Evolutionary conservation across 805 yeast genomes (phyloP), one percentile per base, ranked within the genome.

Genomic region (Candida multigemmis): DNA sequence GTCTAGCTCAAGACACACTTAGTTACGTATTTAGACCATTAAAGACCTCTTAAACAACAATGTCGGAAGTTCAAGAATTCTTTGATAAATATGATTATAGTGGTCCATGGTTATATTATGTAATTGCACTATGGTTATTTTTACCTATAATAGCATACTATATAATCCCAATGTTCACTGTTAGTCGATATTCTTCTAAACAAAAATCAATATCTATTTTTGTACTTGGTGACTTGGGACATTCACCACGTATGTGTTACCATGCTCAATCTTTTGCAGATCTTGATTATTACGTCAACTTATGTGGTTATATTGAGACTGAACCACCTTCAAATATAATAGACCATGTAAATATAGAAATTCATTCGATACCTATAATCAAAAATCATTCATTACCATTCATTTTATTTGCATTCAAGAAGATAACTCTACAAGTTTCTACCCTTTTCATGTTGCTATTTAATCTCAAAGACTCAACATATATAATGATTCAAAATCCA

Each of bases 201-300:
- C 17, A 44, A 33, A 72, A 65, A 35, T 69, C 84, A 27, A 75
- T 84, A 5, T 66, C 81, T 7, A 74, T 91, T 12, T 68, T 84
- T 36, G 98, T 91, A 2, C 57, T 91, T 12, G 98, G 98, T 2
- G 97, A 89, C 46, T 47, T 91, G 28, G 96, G 95, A 9, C 94
- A 86, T 46, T 87, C 96, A 1, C 98, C 98, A 5, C 65, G 98
- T 33, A 91, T 89, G 81, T 69, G 78, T 39, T 82, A 89, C 53
- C 98, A 91, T 48, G 94, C 94, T 0, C 56, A 65, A 31, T 78
- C 89, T 29, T 75, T 91, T 40, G 68, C 80, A n/a, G 50, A 64
- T 17, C 52, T 59, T 11, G 91, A 86, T 0, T 80, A 77, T 50
- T 60, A 64, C 24, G 97, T 91, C 4, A 83, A 79, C 32, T 50